phyloP scores from a whole-genome alignment of 202 grass and related monocot genomes.

The Brachypodium distachyon region DNA sequence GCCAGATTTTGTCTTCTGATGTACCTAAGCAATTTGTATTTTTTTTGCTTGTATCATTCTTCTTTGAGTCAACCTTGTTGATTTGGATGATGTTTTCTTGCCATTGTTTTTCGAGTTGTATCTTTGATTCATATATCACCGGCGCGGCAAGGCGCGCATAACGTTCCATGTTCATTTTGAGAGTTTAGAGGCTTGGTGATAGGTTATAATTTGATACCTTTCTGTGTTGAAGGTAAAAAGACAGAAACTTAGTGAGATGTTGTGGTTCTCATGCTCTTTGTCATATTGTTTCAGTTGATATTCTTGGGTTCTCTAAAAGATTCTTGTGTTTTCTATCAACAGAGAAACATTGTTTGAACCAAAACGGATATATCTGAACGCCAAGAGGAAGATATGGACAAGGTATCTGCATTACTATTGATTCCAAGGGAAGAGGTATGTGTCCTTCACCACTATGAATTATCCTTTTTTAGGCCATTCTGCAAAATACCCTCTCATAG shows the following conservation, averaged over 20 bases:
- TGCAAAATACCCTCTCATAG: too few relatives aligned
- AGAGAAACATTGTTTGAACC: slow-evolving; percentile 54
- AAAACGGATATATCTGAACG: slow-evolving; percentile 53
- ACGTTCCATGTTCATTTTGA: too few relatives aligned
- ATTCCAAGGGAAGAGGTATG: slow-evolving; percentile 47
- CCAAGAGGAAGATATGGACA: slow-evolving; percentile 64
- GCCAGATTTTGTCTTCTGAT: too few relatives aligned
- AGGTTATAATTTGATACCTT: background rate
- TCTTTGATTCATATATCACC: too few relatives aligned
- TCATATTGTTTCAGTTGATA: background rate
- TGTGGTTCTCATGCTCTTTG: background rate
- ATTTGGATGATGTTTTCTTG: too few relatives aligned
- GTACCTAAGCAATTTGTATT: too few relatives aligned
- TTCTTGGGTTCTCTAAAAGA: background rate
- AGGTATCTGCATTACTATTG: slow-evolving; percentile 38
- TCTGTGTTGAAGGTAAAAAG: background rate
- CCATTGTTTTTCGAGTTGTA: too few relatives aligned
- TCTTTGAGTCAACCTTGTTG: too few relatives aligned
- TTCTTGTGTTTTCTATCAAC: slow-evolving; percentile 10
- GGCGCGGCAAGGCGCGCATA: too few relatives aligned
- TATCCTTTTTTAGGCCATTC: too few relatives aligned
- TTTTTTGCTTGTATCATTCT: too few relatives aligned
- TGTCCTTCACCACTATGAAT: slow-evolving; percentile 64
- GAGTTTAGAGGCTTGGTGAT: background rate
- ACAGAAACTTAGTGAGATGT: background rate